Evolutionary conservation across 148 eudicot genomes (phyloP).

Genomic region (Heliosperma pusillum): DNA sequence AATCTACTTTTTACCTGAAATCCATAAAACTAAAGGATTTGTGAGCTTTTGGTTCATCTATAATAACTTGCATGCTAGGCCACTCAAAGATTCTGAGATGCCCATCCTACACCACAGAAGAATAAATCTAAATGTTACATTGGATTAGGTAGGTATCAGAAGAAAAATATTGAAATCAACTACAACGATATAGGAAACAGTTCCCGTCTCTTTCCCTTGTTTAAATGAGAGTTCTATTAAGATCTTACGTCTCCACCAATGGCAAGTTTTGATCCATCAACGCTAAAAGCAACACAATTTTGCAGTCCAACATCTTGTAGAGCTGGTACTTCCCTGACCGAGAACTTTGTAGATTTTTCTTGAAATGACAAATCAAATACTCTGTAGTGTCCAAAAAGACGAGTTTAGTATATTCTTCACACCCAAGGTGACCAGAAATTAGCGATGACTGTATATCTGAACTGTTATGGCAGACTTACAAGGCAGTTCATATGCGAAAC

Average conservation of each 20-base stretch:
- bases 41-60: constrained; percentile 91
- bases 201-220: neutral
- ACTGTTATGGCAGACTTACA: neutral
- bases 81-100: constrained; percentile 91
- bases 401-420: constrained; percentile 1
- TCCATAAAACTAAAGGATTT: constrained; percentile 90
- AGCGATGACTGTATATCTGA: neutral
- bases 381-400: constrained; percentile 35
- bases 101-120: constrained; percentile 57
- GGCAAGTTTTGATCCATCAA: constrained; percentile 86
- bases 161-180: constrained; percentile 5
- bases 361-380: constrained; percentile 52
- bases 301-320: constrained; percentile 71
- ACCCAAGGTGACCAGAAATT: neutral
- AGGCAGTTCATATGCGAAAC: neutral
- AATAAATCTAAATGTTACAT: constrained; percentile 20
- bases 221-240: neutral
- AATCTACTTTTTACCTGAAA: constrained; percentile 60
- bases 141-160: neutral
- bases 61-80: constrained; percentile 76
- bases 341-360: constrained; percentile 44
- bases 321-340: constrained; percentile 49
- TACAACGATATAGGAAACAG: neutral
- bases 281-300: constrained; percentile 74
- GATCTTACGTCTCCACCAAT: constrained; percentile 77